phyloP scores from a whole-genome alignment of 768 basidiomycete species.

The Agrocybe praecox region DNA sequence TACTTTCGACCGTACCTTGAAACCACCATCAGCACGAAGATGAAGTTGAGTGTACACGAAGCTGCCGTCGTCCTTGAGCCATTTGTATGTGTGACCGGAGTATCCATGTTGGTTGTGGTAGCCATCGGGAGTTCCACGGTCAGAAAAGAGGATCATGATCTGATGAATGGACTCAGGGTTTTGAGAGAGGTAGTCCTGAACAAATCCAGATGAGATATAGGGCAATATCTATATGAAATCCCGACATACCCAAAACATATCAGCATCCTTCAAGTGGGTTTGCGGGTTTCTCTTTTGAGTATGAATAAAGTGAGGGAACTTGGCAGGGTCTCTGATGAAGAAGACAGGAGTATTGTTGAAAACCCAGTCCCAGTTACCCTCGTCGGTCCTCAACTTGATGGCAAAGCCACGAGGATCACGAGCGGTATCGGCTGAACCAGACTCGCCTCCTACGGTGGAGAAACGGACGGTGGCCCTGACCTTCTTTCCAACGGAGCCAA shows the following conservation, averaged over 20 bases:
- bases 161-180: constrained; percentile 92
- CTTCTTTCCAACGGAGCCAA: constrained; percentile 68
- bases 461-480: constrained; percentile 82
- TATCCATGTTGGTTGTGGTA: constrained; percentile 89
- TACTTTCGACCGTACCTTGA: constrained; percentile 54
- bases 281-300: constrained; percentile 91
- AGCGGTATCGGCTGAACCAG: constrained; percentile 88
- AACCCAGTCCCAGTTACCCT: constrained; percentile 94
- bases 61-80: constrained; percentile 82
- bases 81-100: constrained; percentile 91
- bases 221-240: background rate
- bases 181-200: constrained; percentile 83
- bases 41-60: constrained; percentile 91
- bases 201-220: background rate
- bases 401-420: constrained; percentile 96
- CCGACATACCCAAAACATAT: constrained; percentile 75
- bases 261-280: constrained; percentile 87
- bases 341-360: constrained; percentile 93
- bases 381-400: constrained; percentile 83
- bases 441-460: constrained; percentile 91
- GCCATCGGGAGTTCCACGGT: constrained; percentile 92
- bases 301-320: constrained; percentile 95
- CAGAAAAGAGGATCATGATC: constrained; percentile 90
- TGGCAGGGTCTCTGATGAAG: constrained; percentile 84
- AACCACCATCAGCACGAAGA: constrained; percentile 74